Evolutionary conservation across 2,329 filamentous ascomycete species (phyloP).

Genomic region (Alternaria rosae): DNA sequence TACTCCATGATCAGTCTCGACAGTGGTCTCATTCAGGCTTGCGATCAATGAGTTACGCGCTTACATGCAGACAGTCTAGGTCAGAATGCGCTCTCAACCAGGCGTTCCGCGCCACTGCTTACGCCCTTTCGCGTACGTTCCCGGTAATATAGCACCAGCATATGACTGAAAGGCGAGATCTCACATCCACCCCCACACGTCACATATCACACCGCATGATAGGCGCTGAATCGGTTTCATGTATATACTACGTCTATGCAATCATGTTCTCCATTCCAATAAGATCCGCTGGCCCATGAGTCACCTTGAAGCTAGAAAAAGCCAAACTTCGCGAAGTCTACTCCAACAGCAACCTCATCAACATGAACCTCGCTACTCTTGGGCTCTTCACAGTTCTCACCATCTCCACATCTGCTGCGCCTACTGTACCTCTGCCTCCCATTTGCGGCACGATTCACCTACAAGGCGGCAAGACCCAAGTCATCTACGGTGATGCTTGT

Average conservation of each 20-base stretch:
- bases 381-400: neutral
- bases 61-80: neutral
- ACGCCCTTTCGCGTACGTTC: neutral
- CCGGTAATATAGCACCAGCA: neutral
- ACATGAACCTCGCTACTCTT: neutral
- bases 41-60: neutral
- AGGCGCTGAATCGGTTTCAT: neutral
- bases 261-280: neutral
- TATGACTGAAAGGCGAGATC: neutral
- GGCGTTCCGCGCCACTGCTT: neutral
- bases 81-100: rapidly evolving
- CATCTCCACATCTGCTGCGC: neutral
- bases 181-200: neutral
- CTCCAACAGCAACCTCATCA: neutral
- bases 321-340: neutral
- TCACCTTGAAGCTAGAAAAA: neutral
- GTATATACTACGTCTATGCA: neutral
- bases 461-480: neutral
- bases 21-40: neutral
- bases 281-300: neutral
- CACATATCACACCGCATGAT: neutral
- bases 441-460: neutral
- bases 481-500: neutral
- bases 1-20: too few relatives aligned
- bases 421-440: neutral